Percentiles rank a stretch among this genome's conserved stretches.
Evolutionary conservation across 192 early-diverging fungal species (phyloP).

Genomic region (Coemansia furcata): DNA sequence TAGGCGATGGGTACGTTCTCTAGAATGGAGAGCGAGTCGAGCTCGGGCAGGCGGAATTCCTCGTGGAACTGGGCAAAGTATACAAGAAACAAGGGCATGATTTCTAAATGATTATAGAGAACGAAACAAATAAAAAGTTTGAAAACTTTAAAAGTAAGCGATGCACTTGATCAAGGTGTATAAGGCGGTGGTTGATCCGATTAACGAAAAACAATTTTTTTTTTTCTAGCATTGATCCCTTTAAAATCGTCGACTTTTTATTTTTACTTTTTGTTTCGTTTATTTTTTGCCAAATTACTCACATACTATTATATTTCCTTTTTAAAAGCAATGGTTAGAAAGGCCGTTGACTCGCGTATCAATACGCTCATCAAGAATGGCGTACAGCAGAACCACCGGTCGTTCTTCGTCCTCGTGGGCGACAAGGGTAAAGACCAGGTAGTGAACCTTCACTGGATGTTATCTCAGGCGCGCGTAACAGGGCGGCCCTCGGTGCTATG

Average conservation of each 20-base stretch:
- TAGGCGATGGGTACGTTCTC: slow-evolving; percentile 70
- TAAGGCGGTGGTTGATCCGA: not conserved
- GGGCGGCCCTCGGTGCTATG: slow-evolving; percentile 94
- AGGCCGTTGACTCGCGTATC: slow-evolving; percentile 91
- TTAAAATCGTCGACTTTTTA: too few species aligned
- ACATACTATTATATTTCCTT: not conserved
- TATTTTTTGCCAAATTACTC: not conserved
- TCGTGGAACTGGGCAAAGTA: slow-evolving; percentile 73
- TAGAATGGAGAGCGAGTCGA: slow-evolving; percentile 76
- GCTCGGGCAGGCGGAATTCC: slow-evolving; percentile 79
- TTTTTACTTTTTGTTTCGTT: not conserved
- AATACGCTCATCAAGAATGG: slow-evolving; percentile 90
- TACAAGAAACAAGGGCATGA: slow-evolving; percentile 54
- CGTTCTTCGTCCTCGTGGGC: slow-evolving; percentile 95
- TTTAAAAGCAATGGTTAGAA: slow-evolving; percentile 65
- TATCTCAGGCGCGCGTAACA: slow-evolving; percentile 88
- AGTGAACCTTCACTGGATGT: slow-evolving; percentile 95
- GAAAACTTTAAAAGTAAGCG: not conserved
- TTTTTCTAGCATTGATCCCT: not conserved
- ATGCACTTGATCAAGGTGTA: too few species aligned
- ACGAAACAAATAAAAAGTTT: not conserved
- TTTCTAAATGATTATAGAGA: not conserved
- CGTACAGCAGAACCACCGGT: slow-evolving; percentile 86
- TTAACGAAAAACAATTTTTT: not conserved
- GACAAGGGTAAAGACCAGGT: slow-evolving; percentile 90